Conservation (phyloP, 257 asterid genomes). For the Striga asiatica region DNA sequence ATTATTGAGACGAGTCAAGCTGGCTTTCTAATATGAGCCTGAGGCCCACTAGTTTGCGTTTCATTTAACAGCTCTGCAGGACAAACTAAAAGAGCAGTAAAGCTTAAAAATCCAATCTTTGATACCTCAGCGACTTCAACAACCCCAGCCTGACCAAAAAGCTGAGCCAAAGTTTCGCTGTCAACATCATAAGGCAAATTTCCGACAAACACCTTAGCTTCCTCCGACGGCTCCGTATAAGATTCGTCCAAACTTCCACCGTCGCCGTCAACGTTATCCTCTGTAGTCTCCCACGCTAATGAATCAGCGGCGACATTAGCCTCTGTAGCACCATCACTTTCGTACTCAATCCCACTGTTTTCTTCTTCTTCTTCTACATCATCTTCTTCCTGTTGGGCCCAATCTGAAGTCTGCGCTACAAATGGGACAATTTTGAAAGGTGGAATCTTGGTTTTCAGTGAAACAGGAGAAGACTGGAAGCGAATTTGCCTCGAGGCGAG, state of each 20-base stretch:
- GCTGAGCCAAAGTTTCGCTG: conserved; percentile 53
- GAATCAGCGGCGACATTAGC: neutral
- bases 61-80: too few relatives aligned
- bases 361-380: neutral
- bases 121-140: conserved; percentile 67
- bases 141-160: conserved; percentile 64
- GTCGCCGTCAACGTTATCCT: neutral
- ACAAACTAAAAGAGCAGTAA: too few relatives aligned
- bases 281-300: too few relatives aligned
- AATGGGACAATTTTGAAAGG: conserved; percentile 20
- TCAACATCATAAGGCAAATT: conserved; percentile 70
- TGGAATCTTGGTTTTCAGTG: conserved; percentile 23
- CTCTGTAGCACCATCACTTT: too few relatives aligned
- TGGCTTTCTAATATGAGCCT: too few relatives aligned
- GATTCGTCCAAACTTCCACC: conserved; percentile 15
- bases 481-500: conserved; percentile 19
- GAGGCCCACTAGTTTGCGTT: too few relatives aligned
- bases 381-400: conserved; percentile 30
- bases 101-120: too few relatives aligned
- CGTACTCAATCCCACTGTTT: too few relatives aligned
- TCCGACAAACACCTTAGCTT: conserved; percentile 72
- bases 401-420: conserved; percentile 31
- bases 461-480: conserved; percentile 10
- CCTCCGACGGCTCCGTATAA: conserved; percentile 53
- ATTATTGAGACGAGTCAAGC: too few relatives aligned